phyloP scores from a whole-genome alignment of 495 filamentous ascomycete species.

The Aspergillus haitiensis region DNA sequence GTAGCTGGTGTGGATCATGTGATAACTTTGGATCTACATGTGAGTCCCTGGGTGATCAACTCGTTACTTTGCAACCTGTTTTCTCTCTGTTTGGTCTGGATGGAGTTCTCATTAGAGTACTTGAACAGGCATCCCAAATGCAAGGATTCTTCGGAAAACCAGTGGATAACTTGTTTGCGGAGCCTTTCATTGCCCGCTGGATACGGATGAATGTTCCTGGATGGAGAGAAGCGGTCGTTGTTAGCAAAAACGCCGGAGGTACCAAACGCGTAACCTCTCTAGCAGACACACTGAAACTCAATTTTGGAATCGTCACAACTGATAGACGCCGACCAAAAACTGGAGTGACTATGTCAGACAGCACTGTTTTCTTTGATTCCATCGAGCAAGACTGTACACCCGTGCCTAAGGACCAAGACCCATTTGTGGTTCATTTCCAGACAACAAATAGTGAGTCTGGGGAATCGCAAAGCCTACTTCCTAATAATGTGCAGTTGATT shows the following conservation, averaged over 20 bases:
- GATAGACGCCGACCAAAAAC: conserved; percentile 68
- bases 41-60: conserved; percentile 36
- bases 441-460: conserved; percentile 19
- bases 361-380: conserved; percentile 55
- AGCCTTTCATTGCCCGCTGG: conserved; percentile 95
- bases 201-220: conserved; percentile 81
- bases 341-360: conserved; percentile 63
- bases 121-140: conserved; percentile 78
- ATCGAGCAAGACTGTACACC: conserved; percentile 36
- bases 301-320: conserved; percentile 95
- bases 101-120: conserved; percentile 18
- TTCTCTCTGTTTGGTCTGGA: conserved; percentile 9
- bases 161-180: conserved; percentile 95
- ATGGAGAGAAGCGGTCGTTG: conserved; percentile 91
- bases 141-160: conserved; percentile 98
- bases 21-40: conserved; percentile 93
- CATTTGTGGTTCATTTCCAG: conserved; percentile 36
- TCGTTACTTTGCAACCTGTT: conserved; percentile 7
- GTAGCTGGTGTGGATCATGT: conserved; percentile 96
- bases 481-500: conserved; percentile 16
- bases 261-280: conserved; percentile 97
- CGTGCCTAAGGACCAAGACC: conserved; percentile 30
- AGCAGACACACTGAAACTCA: conserved; percentile 93
- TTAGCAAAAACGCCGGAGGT: conserved; percentile 96
- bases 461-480: conserved; percentile 8